Evolutionary conservation across 345 rosid species (phyloP), one percentile per base, ranked within the genome.

Genomic region (Xanthoceras sorbifolium): DNA sequence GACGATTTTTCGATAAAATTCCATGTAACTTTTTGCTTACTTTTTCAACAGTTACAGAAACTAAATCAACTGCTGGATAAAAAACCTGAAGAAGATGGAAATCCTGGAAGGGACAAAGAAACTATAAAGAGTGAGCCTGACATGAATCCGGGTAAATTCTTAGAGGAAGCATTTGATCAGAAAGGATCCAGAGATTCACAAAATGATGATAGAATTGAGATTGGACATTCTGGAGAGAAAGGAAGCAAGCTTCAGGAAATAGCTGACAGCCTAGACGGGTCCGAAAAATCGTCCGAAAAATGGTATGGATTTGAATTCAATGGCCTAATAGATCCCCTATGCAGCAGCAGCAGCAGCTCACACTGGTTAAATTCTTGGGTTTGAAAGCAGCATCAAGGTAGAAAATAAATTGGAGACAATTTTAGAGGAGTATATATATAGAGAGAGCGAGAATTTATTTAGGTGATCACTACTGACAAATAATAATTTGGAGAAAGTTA

Each of bases 341-440:
- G n/a, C n/a, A n/a, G 46, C 46, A 42, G 28, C 62, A 77, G 80
- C 74, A 80, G 78, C 80, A 82, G 73, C 42, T 79, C 82, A 9
- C 74, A 72, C 18, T 86, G 92, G 92, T 81, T 84, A 69, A 87
- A 86, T 67, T 87, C 86, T 79, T 87, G 94, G 88, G 76, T 81
- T 62, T 90, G 82, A 85, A 48, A 64, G 78, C 18, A 46, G 8
- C 40, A 36, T 36, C 40, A 6, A 36, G 8, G 8, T 36, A 36
- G 15, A 46, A 46, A 46, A 14, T 2, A 46, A 17, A 50, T 3
- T 17, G 55, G 55, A 50, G 55, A 17, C 15, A 50, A 17, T 50
- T 50, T 15, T 50, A 50, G 55, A 50, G 55, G 17, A 50, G 20
- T 46, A 46, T 15, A 50, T 15, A 50, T 50, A 50, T n/a, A 7